Conservation (phyloP, 495 filamentous ascomycete genomes). For the Talaromyces trachyspermus region DNA sequence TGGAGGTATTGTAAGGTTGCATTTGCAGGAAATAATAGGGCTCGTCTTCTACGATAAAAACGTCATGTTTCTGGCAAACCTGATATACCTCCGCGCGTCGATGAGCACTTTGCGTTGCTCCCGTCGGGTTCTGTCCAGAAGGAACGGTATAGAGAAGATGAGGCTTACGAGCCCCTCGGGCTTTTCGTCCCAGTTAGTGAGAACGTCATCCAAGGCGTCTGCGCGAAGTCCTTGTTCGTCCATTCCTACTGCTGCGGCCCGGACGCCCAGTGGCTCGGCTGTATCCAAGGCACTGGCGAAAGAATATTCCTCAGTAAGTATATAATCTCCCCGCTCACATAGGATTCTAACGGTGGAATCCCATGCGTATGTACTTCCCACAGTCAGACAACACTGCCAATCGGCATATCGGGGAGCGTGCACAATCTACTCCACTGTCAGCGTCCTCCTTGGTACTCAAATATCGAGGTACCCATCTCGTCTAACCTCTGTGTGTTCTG, state of each 20-base stretch:
- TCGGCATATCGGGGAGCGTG: slow-evolving; percentile 72
- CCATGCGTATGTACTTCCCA: slow-evolving; percentile 70
- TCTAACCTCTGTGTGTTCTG: slow-evolving; percentile 89
- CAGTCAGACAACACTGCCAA: slow-evolving; percentile 69
- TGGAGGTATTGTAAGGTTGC: slow-evolving; percentile 67
- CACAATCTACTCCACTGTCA: no score
- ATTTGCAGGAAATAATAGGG: slow-evolving; percentile 98
- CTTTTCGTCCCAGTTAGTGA: slow-evolving; percentile 58
- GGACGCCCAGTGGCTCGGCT: slow-evolving; percentile 66
- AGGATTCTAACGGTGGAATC: slow-evolving; percentile 77
- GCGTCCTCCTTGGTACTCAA: no score
- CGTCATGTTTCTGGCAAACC: slow-evolving; percentile 71
- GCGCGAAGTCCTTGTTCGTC: slow-evolving; percentile 73
- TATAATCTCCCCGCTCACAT: slow-evolving; percentile 57
- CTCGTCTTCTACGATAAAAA: slow-evolving; percentile 90
- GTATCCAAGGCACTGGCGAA: slow-evolving; percentile 81
- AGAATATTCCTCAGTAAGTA: slow-evolving; percentile 81
- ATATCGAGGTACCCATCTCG: no score
- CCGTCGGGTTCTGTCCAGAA: slow-evolving; percentile 91
- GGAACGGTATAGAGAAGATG: slow-evolving; percentile 49
- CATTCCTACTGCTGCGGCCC: slow-evolving; percentile 64
- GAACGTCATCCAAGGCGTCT: slow-evolving; percentile 53
- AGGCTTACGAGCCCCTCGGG: slow-evolving; percentile 58
- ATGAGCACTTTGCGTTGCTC: slow-evolving; percentile 63
- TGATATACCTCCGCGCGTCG: slow-evolving; percentile 66